These are phyloP conservation scores for Malus hybrid DNA, from an alignment of 331 rosid genomes.

Conservation along the genomic window DNA sequence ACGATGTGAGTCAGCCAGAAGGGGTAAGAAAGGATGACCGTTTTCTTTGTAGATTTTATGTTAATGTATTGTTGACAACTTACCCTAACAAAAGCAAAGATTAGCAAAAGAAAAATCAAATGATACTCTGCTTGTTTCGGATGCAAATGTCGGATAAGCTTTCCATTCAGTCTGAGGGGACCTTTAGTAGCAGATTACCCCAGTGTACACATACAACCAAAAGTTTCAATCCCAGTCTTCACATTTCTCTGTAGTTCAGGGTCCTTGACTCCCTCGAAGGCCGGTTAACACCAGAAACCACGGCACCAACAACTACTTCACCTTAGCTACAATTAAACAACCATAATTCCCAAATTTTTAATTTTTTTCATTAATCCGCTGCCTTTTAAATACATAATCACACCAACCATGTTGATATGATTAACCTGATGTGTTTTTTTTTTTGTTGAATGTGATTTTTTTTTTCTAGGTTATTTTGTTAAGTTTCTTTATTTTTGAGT, in stretches of 20 bases:
- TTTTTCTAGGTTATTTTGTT: background rate
- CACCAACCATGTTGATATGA: background rate
- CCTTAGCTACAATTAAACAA: conserved; percentile 33
- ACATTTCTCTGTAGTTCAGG: too few species aligned
- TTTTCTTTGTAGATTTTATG: background rate
- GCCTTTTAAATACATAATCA: background rate
- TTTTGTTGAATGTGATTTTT: background rate
- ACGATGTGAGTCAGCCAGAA: conserved; percentile 23
- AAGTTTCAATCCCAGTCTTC: too few species aligned
- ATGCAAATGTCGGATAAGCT: too few species aligned
- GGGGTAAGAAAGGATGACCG: conserved; percentile 26
- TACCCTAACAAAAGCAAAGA: too few species aligned
- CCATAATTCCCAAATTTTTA: background rate
- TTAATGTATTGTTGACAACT: too few species aligned
- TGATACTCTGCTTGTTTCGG: too few species aligned
- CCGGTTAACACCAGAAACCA: conserved; percentile 32
- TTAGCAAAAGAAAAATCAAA: too few species aligned
- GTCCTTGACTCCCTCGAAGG: conserved; percentile 39
- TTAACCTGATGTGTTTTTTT: background rate
- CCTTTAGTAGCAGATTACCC: too few species aligned
- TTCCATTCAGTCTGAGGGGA: too few species aligned
- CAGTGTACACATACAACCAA: too few species aligned
- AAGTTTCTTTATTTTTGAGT: background rate
- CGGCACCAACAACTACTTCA: conserved; percentile 15
- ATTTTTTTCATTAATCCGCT: background rate